Percentiles rank a stretch among this genome's conserved stretches.
These are phyloP conservation scores for Tricholoma bakamatsutake DNA, from an alignment of 768 basidiomycete genomes.

Conservation along the genomic window DNA sequence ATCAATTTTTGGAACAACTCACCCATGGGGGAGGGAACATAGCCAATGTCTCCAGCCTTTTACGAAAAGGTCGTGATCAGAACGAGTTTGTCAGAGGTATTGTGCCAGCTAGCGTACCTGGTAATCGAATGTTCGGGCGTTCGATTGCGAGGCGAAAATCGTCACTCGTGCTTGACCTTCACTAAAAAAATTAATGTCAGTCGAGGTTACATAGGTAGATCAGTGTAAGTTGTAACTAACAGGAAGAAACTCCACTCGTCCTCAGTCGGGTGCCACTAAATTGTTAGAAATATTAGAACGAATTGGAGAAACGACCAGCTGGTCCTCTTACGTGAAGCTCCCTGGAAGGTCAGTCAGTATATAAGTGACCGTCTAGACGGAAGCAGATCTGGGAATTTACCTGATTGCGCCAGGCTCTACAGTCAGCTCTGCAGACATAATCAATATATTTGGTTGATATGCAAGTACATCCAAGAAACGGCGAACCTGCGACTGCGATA, in stretches of 20 bases:
- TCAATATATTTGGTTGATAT: background rate
- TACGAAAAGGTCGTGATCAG: background rate
- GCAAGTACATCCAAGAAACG: background rate
- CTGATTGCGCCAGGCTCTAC: slow-evolving; percentile 54
- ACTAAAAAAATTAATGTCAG: slow-evolving; percentile 24
- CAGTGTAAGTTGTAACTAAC: slow-evolving; percentile 29
- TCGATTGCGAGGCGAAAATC: slow-evolving; percentile 46
- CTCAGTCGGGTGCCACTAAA: slow-evolving; percentile 64
- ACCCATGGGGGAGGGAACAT: slow-evolving; percentile 56
- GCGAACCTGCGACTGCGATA: slow-evolving; percentile 39
- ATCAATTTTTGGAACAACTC: slow-evolving; percentile 3
- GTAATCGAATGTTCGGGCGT: slow-evolving; percentile 56
- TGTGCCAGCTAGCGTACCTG: slow-evolving; percentile 27
- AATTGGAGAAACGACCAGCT: background rate
- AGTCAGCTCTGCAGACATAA: slow-evolving; percentile 34
- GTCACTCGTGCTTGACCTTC: slow-evolving; percentile 51
- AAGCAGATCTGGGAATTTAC: slow-evolving; percentile 17
- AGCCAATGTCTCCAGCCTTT: slow-evolving; percentile 55
- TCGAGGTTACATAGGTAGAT: background rate
- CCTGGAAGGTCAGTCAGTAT: slow-evolving; percentile 23
- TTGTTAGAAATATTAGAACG: slow-evolving; percentile 2
- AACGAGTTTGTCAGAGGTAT: background rate
- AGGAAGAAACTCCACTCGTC: slow-evolving; percentile 62
- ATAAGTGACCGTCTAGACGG: background rate
- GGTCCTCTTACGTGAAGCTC: slow-evolving; percentile 46